These are phyloP conservation scores for Colletotrichum paranaense DNA, from an alignment of 2,329 filamentous ascomycete genomes.

Conservation along the genomic window DNA sequence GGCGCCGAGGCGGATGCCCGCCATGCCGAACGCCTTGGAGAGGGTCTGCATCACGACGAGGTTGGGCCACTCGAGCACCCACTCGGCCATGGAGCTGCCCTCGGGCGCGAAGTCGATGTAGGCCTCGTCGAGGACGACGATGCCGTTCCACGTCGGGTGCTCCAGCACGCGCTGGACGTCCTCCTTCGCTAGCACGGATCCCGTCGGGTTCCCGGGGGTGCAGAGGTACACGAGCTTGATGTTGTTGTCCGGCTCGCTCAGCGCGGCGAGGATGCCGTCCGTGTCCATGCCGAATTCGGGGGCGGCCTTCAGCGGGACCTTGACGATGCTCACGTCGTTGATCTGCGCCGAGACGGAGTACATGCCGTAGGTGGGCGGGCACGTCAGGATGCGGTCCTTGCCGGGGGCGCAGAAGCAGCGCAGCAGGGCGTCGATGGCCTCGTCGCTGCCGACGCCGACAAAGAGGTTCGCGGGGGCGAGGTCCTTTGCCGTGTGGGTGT, in stretches of 20 bases:
- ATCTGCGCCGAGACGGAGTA: conserved; percentile 94
- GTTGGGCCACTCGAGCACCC: conserved; percentile 93
- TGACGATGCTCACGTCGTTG: conserved; percentile 89
- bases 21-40: conserved; percentile 97
- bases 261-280: conserved; percentile 71
- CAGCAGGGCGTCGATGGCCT: conserved; percentile 94
- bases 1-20: conserved; percentile 89
- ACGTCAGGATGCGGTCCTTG: conserved; percentile 90
- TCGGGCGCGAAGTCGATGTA: conserved; percentile 91
- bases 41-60: conserved; percentile 98
- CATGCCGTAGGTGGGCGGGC: conserved; percentile 98
- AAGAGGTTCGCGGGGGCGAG: conserved; percentile 88
- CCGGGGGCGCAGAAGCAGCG: conserved; percentile 93
- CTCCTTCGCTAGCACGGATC: conserved; percentile 78
- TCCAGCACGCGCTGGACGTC: conserved; percentile 80
- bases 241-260: conserved; percentile 65
- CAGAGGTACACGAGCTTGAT: conserved; percentile 95
- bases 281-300: conserved; percentile 82
- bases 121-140: conserved; percentile 94
- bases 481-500: conserved; percentile 78
- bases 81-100: conserved; percentile 85
- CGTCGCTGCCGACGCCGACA: conserved; percentile 94
- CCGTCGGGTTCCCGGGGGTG: conserved; percentile 95
- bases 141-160: conserved; percentile 93
- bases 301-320: conserved; percentile 81